Conservation (phyloP, 179 eudicot species). For the Patellifolia procumbens region DNA sequence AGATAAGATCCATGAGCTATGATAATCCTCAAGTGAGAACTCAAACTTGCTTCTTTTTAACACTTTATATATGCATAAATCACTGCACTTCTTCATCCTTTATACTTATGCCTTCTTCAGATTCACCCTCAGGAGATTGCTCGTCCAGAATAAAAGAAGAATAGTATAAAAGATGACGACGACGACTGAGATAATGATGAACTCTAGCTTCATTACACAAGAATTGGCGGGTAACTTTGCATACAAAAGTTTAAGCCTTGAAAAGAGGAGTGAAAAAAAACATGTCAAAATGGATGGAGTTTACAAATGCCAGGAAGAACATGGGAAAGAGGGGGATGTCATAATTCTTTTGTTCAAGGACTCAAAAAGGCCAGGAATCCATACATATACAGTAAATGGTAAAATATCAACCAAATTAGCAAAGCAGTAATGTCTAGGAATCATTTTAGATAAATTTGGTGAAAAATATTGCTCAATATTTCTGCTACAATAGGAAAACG, state of each 20-base stretch:
- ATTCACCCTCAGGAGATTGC: slow-evolving; percentile 27
- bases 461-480: slow-evolving; percentile 10
- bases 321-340: neutral
- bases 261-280: slow-evolving; percentile 4
- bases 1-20: slow-evolving; percentile 29
- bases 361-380: neutral
- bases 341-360: neutral
- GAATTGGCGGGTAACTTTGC: neutral
- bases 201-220: slow-evolving; percentile 5
- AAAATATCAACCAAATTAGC: neutral
- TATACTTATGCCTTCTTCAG: slow-evolving; percentile 17
- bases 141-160: slow-evolving; percentile 22
- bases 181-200: slow-evolving; percentile 21
- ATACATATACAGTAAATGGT: neutral
- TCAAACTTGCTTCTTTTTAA: neutral
- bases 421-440: neutral
- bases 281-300: neutral
- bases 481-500: neutral
- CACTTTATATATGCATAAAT: neutral
- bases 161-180: slow-evolving; percentile 1
- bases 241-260: neutral
- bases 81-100: neutral
- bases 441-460: neutral
- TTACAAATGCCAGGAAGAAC: neutral
- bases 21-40: slow-evolving; percentile 36